Conservation (phyloP, 345 rosid genomes). For the Eucalyptus regnans region DNA sequence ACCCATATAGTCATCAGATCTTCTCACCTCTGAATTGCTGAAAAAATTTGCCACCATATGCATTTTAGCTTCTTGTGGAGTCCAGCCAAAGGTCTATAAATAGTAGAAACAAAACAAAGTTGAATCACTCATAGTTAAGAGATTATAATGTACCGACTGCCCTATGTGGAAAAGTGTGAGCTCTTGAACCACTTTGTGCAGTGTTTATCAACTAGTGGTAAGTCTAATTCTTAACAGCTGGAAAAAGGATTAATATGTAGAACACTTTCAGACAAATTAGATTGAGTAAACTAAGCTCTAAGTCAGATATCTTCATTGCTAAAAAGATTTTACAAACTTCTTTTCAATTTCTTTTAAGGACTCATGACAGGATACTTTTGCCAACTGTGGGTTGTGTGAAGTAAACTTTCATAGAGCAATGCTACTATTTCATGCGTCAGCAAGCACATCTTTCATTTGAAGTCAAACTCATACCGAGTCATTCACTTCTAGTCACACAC, state of each 20-base stretch:
- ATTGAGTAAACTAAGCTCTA: background rate
- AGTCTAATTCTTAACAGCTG: background rate
- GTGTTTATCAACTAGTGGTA: background rate
- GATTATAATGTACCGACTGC: background rate
- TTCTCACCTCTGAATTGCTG: slow-evolving; percentile 73
- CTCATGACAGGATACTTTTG: background rate
- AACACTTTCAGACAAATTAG: background rate
- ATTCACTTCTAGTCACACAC: background rate
- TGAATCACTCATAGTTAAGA: background rate
- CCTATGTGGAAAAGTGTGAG: background rate
- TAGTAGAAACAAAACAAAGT: slow-evolving; percentile 1
- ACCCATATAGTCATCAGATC: background rate
- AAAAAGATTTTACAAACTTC: background rate
- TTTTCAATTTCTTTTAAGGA: background rate
- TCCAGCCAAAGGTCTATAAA: slow-evolving; percentile 85
- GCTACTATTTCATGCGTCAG: background rate
- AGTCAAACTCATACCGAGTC: background rate
- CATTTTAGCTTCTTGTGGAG: slow-evolving; percentile 82
- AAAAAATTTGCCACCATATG: slow-evolving; percentile 92
- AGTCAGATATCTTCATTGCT: background rate
- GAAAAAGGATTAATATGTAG: background rate
- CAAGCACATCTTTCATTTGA: background rate
- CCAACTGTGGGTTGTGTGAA: background rate
- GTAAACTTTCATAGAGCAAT: background rate
- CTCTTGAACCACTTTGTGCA: background rate